Conservation (phyloP, 2,329 filamentous ascomycete species). For the Diaporthe batatas region DNA sequence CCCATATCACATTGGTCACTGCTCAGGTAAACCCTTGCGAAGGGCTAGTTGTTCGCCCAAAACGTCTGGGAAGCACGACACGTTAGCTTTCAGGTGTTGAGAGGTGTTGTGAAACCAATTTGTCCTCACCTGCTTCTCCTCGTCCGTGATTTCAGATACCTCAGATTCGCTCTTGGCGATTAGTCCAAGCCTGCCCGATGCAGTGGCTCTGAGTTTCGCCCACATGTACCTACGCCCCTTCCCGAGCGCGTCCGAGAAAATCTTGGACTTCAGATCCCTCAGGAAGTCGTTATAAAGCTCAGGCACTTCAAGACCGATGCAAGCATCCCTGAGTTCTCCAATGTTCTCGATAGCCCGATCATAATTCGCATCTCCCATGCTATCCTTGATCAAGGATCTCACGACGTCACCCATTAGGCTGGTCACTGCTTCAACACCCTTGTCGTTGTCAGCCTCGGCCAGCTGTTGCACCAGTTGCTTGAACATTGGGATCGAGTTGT, state of each 20-base stretch:
- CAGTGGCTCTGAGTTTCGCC: slow-evolving; percentile 75
- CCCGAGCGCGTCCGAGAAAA: slow-evolving; percentile 77
- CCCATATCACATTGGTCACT: background rate
- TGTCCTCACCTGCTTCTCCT: slow-evolving; percentile 71
- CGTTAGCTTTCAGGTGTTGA: background rate
- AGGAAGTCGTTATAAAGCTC: slow-evolving; percentile 82
- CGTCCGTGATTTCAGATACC: slow-evolving; percentile 75
- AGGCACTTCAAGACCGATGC: slow-evolving; percentile 81
- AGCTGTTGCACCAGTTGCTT: slow-evolving; percentile 74
- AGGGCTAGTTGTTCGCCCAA: background rate
- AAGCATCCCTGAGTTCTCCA: slow-evolving; percentile 81
- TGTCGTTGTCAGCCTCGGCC: slow-evolving; percentile 65
- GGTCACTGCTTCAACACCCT: slow-evolving; percentile 75
- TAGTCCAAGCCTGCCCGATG: slow-evolving; percentile 71
- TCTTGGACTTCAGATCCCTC: slow-evolving; percentile 76
- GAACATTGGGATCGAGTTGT: slow-evolving; percentile 92
- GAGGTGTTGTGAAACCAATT: background rate
- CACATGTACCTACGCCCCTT: slow-evolving; percentile 88
- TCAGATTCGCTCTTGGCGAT: slow-evolving; percentile 75
- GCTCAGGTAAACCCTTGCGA: no score
- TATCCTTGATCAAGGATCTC: slow-evolving; percentile 75
- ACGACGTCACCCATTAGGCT: slow-evolving; percentile 83
- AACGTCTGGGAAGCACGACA: background rate
- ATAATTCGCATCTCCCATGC: slow-evolving; percentile 82
- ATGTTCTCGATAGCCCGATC: slow-evolving; percentile 81